These are phyloP conservation scores for Aspergillus eucalypticola DNA, from an alignment of 2,329 filamentous ascomycete species.

Conservation along the genomic window DNA sequence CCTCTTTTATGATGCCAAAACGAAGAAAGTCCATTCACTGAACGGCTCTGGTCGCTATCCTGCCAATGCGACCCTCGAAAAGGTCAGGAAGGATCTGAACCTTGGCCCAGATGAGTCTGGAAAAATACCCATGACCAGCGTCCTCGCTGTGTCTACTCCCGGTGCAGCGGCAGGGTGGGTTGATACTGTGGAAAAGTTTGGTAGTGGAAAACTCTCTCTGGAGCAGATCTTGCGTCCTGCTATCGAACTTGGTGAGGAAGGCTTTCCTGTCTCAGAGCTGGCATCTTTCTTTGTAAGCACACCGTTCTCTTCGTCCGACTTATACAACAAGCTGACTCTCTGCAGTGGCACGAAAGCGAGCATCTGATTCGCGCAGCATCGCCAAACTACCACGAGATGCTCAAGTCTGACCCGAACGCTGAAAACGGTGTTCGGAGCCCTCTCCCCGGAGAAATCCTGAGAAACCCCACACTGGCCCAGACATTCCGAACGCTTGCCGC, in stretches of 20 bases:
- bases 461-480: constrained; percentile 74
- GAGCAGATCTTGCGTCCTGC: constrained; percentile 78
- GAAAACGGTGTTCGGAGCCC: constrained; percentile 73
- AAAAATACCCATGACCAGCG: constrained; percentile 71
- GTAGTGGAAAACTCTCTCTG: constrained; percentile 78
- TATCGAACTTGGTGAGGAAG: constrained; percentile 80
- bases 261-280: constrained; percentile 85
- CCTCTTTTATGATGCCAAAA: constrained; percentile 83
- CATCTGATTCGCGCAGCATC: constrained; percentile 67
- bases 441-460: constrained; percentile 80
- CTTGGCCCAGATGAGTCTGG: constrained; percentile 58
- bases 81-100: constrained; percentile 68
- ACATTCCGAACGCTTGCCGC: constrained; percentile 79
- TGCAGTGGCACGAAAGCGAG: constrained; percentile 72
- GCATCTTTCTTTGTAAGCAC: constrained; percentile 65
- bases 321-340: not conserved
- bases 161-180: constrained; percentile 93
- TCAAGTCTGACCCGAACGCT: constrained; percentile 72
- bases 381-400: constrained; percentile 82
- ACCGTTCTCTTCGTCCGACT: not conserved
- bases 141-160: constrained; percentile 82
- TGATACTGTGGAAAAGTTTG: constrained; percentile 83
- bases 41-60: constrained; percentile 92
- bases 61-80: constrained; percentile 66
- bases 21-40: constrained; percentile 77